Percentiles rank a stretch among this genome's conserved stretches.
phyloP scores from a whole-genome alignment of 331 rosid species.

The Malus hybrid region DNA sequence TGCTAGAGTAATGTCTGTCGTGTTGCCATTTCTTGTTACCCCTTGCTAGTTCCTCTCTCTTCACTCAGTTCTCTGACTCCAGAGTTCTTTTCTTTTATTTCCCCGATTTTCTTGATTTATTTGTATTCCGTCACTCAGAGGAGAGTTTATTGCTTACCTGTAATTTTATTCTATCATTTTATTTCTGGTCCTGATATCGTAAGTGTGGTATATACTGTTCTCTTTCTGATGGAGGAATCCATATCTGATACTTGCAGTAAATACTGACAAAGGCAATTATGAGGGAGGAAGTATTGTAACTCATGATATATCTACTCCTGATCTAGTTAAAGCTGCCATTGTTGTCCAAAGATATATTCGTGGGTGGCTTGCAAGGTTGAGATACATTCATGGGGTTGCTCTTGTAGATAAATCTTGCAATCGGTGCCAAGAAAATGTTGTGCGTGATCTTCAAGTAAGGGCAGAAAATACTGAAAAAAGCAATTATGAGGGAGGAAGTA shows the following conservation, averaged over 20 bases:
- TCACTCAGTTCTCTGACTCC: not conserved
- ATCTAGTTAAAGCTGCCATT: no score
- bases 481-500: no score
- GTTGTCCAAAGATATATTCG: no score
- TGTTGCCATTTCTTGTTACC: not conserved
- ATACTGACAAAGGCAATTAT: conserved; percentile 35
- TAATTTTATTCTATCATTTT: not conserved
- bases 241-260: conserved; percentile 37
- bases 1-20: not conserved
- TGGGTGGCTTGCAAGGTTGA: no score
- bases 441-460: no score
- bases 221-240: conserved; percentile 11
- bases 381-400: no score
- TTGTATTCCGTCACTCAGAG: not conserved
- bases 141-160: not conserved
- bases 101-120: no score
- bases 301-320: no score
- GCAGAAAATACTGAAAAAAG: no score
- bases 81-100: not conserved
- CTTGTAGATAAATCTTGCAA: no score
- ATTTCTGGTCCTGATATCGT: not conserved
- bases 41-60: not conserved
- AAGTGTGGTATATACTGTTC: not conserved
- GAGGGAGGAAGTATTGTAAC: no score
- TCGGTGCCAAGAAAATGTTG: no score